These are phyloP conservation scores for Pachysandra terminalis DNA, from an alignment of 164 flowering plant genomes.

Conservation along the genomic window DNA sequence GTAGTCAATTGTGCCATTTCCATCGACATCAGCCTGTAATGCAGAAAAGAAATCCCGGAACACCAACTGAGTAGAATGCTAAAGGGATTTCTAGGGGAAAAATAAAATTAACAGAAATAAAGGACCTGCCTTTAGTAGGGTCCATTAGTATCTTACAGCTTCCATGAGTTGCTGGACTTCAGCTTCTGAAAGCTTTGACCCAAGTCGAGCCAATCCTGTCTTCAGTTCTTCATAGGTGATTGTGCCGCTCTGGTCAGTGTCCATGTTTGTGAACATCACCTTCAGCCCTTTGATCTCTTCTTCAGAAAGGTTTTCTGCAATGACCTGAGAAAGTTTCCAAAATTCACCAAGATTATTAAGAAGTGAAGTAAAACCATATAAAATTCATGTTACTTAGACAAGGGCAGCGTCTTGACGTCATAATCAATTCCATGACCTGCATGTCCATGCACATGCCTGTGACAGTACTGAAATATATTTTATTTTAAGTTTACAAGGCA, in stretches of 20 bases:
- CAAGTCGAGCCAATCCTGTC: constrained; percentile 78
- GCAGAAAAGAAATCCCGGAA: constrained; percentile 8
- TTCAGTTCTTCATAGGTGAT: constrained; percentile 89
- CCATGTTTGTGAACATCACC: constrained; percentile 82
- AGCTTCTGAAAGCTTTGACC: constrained; percentile 79
- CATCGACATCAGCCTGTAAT: constrained; percentile 91
- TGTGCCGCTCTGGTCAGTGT: constrained; percentile 85
- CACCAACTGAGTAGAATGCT: background rate
- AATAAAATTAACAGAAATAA: background rate
- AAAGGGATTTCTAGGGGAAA: background rate
- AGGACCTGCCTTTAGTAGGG: no score
- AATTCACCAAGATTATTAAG: background rate
- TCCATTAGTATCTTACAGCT: constrained; percentile 55
- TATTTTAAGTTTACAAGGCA: no score
- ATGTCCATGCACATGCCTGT: background rate
- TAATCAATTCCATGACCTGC: background rate
- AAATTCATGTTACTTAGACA: background rate
- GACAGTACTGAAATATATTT: no score
- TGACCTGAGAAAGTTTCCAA: constrained; percentile 43
- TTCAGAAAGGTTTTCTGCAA: constrained; percentile 80
- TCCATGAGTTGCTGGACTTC: constrained; percentile 95
- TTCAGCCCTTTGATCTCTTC: constrained; percentile 94
- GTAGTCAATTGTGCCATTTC: constrained; percentile 87
- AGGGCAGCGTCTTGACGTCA: background rate
- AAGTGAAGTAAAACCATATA: background rate